Evolutionary conservation across 2,329 filamentous ascomycete species (phyloP), one percentile per base, ranked within the genome.

Genomic region (Fusarium newnesense): DNA sequence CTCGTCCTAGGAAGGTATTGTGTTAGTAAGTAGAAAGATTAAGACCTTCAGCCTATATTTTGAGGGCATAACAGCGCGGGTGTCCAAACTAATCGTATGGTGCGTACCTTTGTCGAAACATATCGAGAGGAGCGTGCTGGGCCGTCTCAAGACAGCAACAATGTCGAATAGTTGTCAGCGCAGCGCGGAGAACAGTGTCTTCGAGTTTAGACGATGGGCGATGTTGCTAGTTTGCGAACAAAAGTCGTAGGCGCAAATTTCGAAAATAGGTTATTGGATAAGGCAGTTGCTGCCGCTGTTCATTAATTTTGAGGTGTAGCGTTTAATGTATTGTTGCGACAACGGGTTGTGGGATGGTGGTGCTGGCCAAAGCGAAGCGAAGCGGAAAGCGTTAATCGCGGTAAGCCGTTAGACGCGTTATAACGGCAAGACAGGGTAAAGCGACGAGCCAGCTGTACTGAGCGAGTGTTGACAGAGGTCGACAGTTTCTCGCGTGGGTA

Each of bases 1-100:
- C 90, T 94, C 79, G 89, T 93, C 84, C 92, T 94, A 75, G 13
- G 53, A 49, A 47, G 13, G 50, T 49, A 28, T 36, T 43, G 40
- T 63, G 60, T 67, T 61, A 63, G 56, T 40, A 67, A 49, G 15
- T 56, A 53, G 43, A 37, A 50, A 32, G 62, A 37, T 15, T 6
- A 52, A n/a, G 13, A 19, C 32, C 26, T 43, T 26, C n/a, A 9
- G 42, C 52, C 28, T 49, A 62, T 44, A 46, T 50, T 11, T 7
- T n/a, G 37, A 21, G 37, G 32, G 32, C 24, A 47, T 52, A 53
- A 50, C 18, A 43, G 42, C 40, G 58, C 54, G 56, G 19, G 52
- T 36, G 44, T 21, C 42, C 39, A 37, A 28, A 24, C 60, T 34
- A 36, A 42, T 43, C 53, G 10, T 61, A 46, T 19, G 15, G 37